phyloP scores from a whole-genome alignment of 306 rosid genomes.

The Dryas octopetala region DNA sequence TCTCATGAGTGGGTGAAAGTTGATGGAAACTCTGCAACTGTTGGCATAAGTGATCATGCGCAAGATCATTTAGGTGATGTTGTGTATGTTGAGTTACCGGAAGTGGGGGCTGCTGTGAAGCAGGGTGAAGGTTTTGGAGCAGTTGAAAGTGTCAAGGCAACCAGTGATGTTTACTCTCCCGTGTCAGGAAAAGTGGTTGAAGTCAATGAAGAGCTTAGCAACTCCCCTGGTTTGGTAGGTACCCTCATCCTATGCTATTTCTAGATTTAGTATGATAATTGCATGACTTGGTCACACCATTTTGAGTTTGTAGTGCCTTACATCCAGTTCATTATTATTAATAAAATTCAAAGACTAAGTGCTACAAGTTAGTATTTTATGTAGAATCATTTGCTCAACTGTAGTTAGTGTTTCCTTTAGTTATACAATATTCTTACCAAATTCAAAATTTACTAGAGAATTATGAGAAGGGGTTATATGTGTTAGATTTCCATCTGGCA shows the following conservation, averaged over 20 bases:
- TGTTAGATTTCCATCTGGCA: not conserved
- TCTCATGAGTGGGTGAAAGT: conserved; percentile 93
- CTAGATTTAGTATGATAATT: not conserved
- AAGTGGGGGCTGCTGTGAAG: conserved; percentile 55
- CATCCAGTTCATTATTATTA: not conserved
- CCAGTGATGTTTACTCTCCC: conserved; percentile 89
- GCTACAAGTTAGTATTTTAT: not conserved
- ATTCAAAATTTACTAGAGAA: not conserved
- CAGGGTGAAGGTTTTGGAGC: conserved; percentile 85
- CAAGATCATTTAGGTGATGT: conserved; percentile 98
- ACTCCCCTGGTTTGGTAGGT: conserved; percentile 89
- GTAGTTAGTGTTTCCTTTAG: not conserved
- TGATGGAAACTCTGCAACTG: conserved; percentile 69
- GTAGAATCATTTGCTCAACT: not conserved
- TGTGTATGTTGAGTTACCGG: conserved; percentile 88
- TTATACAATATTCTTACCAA: not conserved
- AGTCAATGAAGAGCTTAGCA: conserved; percentile 68
- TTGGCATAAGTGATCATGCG: conserved; percentile 92
- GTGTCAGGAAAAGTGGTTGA: conserved; percentile 74
- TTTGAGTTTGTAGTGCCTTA: not conserved
- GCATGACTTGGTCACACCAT: not conserved
- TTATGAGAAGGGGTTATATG: not conserved
- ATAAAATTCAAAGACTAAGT: not conserved
- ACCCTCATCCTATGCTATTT: conserved; percentile 15
- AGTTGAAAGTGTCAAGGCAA: conserved; percentile 96